Evolutionary conservation across 73 alveolate species (phyloP).

Genomic region (Breviolum minutum): DNA sequence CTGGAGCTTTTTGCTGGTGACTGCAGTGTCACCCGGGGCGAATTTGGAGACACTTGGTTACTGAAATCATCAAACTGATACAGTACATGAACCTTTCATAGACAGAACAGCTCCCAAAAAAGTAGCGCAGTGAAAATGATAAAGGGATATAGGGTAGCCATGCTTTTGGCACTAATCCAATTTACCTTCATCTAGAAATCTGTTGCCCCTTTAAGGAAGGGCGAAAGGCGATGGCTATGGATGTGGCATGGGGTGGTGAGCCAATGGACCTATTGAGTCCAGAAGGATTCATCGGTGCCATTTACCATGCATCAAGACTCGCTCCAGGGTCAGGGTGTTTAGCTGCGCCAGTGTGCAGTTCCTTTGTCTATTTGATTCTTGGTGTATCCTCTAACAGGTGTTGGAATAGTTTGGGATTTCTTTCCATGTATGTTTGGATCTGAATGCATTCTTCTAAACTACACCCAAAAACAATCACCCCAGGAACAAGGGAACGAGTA

Average conservation of each 20-base stretch:
- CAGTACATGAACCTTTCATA: not conserved
- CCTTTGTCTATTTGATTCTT: not conserved
- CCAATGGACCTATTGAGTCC: not conserved
- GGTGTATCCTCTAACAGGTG: not conserved
- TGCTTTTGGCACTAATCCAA: too few species aligned
- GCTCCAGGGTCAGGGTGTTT: not conserved
- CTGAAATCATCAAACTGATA: too few species aligned
- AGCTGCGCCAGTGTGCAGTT: not conserved
- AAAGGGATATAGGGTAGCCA: too few species aligned
- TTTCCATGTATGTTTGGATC: not conserved
- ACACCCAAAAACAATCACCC: not conserved
- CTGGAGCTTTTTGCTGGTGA: slow-evolving; percentile 12
- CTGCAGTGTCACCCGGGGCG: not conserved
- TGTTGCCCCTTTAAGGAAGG: not conserved
- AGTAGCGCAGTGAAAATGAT: not conserved
- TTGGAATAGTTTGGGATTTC: not conserved
- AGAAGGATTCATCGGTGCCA: not conserved
- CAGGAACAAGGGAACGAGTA: not conserved
- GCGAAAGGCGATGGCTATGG: not conserved
- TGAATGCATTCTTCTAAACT: not conserved
- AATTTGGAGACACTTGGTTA: too few species aligned
- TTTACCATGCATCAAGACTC: not conserved
- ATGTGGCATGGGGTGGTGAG: not conserved
- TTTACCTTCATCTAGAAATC: not conserved
- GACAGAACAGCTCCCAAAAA: not conserved